Evolutionary conservation across 371 early-diverging fungal genomes (phyloP), one percentile per base, ranked within the genome.

Genomic region (Mortierella sp.): DNA sequence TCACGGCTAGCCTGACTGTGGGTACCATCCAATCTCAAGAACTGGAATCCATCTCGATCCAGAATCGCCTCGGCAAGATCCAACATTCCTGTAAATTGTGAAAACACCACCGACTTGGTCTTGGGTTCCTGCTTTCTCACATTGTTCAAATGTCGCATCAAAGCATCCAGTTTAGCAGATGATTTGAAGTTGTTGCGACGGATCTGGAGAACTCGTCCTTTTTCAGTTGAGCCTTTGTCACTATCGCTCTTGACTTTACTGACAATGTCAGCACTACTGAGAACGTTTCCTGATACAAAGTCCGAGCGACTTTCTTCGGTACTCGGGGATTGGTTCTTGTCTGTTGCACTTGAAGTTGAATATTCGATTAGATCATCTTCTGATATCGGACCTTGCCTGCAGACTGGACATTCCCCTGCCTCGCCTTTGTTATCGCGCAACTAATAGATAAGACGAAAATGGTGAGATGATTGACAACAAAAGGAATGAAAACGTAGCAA

Each of bases 61-160:
- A 94, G 70, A 18, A 91, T 82, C 23, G 85, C 81, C 55, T 87
- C 86, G 1, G 88, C 76, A 15, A 95, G 69, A 60, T 91, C 89
- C 25, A 95, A 79, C 80, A 94, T 87, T 7, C 83, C 79, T 1
- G 93, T 93, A 79, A 93, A 96, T 65, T 96, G 97, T 9, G 94
- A 94, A 79, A 95, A 97, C 1, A 97, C 89, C 23, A 97, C 92
- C 9, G 88, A 84, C 59, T 88, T 88, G 11, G 60, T 61, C 4
- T 19, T 26, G 0, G 76, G 70, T 1, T 70, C 74, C 1, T 51
- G 15, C 18, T 67, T 66, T 30, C 69, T 74, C 1, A 63, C 43
- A 21, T 83, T 82, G 11, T 46, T 59, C n/a, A 89, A 43, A 58
- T 85, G 83, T 15, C 61, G 60, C 48, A 92, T 65, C 47, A 93